Conservation (phyloP, 495 filamentous ascomycete species). For the Daldinia grandis region DNA sequence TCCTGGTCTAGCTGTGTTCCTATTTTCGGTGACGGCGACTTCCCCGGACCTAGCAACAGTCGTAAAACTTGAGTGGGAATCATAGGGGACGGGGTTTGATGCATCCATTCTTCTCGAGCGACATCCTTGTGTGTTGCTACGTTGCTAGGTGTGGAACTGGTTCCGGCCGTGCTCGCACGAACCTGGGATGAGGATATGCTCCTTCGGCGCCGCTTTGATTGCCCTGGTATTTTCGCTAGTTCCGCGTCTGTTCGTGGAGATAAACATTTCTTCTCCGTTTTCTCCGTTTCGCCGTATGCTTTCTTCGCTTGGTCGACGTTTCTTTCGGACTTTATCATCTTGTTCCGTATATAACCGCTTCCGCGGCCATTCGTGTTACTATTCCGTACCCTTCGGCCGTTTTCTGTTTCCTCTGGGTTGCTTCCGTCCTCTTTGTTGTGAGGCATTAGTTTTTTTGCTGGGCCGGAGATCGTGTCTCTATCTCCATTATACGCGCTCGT, state of each 20-base stretch:
- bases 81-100: conserved; percentile 32
- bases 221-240: neutral
- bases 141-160: conserved; percentile 26
- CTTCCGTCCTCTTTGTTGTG: neutral
- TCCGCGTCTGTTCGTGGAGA: neutral
- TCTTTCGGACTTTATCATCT: neutral
- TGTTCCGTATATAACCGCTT: neutral
- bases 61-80: conserved; percentile 32
- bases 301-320: neutral
- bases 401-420: neutral
- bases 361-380: neutral
- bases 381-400: neutral
- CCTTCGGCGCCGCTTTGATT: conserved; percentile 3
- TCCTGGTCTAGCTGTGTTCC: conserved; percentile 14
- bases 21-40: conserved; percentile 20
- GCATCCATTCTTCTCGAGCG: conserved; percentile 13
- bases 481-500: neutral
- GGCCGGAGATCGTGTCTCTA: neutral
- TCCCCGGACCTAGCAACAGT: conserved; percentile 14
- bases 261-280: neutral
- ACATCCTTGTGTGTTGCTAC: conserved; percentile 1
- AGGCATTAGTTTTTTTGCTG: neutral
- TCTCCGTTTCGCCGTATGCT: neutral
- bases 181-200: conserved; percentile 21
- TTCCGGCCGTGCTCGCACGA: conserved; percentile 12